Evolutionary conservation across 805 yeast species (phyloP).

Genomic region (Yamadazyma sp.): DNA sequence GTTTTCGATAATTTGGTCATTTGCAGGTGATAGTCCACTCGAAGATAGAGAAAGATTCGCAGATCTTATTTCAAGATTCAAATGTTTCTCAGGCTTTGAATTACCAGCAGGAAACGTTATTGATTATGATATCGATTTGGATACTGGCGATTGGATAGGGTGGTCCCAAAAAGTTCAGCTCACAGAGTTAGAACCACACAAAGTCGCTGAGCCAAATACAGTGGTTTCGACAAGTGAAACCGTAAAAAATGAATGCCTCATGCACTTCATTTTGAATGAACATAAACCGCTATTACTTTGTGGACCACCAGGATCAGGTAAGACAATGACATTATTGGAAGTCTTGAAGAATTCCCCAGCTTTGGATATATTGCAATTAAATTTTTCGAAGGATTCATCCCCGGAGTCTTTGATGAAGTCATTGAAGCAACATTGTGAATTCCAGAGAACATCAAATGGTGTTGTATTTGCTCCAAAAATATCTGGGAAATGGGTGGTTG

Average conservation of each 20-base stretch:
- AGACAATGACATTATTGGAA: constrained; percentile 83
- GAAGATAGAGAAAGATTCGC: constrained; percentile 40
- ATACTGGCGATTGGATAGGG: constrained; percentile 10
- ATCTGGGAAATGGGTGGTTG: constrained; percentile 67
- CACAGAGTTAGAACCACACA: constrained; percentile 52
- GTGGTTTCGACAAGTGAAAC: constrained; percentile 84
- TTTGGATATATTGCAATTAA: constrained; percentile 63
- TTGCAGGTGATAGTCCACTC: constrained; percentile 53
- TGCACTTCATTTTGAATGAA: constrained; percentile 54
- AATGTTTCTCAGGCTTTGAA: constrained; percentile 13
- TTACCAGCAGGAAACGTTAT: neutral
- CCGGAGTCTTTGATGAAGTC: constrained; percentile 60
- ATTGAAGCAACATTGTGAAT: constrained; percentile 70
- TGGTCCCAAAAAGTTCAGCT: constrained; percentile 31
- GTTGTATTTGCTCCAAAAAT: constrained; percentile 53
- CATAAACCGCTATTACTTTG: constrained; percentile 68
- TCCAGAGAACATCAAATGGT: constrained; percentile 52
- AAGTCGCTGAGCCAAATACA: constrained; percentile 56
- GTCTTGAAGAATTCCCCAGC: constrained; percentile 58
- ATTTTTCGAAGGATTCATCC: constrained; percentile 78
- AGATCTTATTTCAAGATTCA: constrained; percentile 17
- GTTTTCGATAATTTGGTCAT: constrained; percentile 56
- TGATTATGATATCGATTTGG: constrained; percentile 8
- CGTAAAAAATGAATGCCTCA: constrained; percentile 56
- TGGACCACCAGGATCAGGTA: constrained; percentile 98